Percentiles rank a stretch among this genome's conserved stretches.
These are phyloP conservation scores for Alternaria sp. DNA, from an alignment of 2,329 filamentous ascomycete species.

Conservation along the genomic window DNA sequence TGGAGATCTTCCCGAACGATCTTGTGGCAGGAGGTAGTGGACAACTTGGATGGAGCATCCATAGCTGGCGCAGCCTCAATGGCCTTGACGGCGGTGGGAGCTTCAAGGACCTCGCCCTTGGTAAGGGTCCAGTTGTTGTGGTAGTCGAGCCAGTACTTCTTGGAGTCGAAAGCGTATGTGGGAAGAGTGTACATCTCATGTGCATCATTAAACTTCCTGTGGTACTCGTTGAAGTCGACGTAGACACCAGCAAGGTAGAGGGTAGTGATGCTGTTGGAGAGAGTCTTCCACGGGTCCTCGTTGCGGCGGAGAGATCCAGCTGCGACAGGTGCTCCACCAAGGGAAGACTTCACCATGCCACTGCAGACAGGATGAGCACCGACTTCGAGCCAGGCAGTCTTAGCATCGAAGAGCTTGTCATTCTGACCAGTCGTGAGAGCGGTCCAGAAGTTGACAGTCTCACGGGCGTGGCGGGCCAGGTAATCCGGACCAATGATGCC, in stretches of 20 bases:
- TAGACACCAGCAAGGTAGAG: conserved; percentile 68
- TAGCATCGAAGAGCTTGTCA: conserved; percentile 66
- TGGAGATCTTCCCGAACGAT: conserved; percentile 68
- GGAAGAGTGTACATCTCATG: conserved; percentile 70
- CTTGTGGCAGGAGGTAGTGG: conserved; percentile 70
- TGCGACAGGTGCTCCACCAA: conserved; percentile 61
- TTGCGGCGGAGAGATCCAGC: conserved; percentile 68
- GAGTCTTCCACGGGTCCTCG: conserved; percentile 69
- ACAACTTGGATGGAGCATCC: conserved; percentile 60
- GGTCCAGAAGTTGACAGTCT: conserved; percentile 72
- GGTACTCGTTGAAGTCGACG: conserved; percentile 75
- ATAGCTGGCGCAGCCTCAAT: conserved; percentile 49
- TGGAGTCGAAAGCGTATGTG: conserved; percentile 71
- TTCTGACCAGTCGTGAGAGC: conserved; percentile 66
- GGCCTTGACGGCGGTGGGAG: conserved; percentile 47
- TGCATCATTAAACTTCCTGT: conserved; percentile 65
- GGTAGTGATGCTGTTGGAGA: conserved; percentile 63
- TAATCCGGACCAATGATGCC: conserved; percentile 67
- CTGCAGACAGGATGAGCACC: conserved; percentile 76
- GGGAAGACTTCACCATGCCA: conserved; percentile 70
- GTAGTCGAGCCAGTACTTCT: conserved; percentile 77
- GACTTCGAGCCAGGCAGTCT: conserved; percentile 74
- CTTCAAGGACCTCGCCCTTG: conserved; percentile 66
- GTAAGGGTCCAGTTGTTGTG: conserved; percentile 73
- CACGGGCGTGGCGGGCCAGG: conserved; percentile 68